Evolutionary conservation across 2,329 filamentous ascomycete genomes (phyloP).

Genomic region (Mycocentrospora acerina): DNA sequence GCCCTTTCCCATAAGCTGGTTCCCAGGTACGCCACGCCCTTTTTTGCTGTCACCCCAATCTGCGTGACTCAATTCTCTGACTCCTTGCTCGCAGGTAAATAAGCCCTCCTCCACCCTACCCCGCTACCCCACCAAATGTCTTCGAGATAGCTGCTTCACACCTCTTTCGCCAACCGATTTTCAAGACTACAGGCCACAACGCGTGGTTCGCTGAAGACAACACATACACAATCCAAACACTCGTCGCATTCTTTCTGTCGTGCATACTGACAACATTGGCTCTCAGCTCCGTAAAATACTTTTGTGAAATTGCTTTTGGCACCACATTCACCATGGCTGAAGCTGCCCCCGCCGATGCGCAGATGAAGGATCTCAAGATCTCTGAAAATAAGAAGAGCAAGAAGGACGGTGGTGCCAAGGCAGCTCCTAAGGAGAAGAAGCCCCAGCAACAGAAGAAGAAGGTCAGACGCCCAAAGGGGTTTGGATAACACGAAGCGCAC

Average conservation of each 20-base stretch:
- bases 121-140: conserved; percentile 36
- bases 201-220: too few relatives aligned
- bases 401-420: conserved; percentile 37
- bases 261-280: too few relatives aligned
- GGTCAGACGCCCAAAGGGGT: conserved; percentile 22
- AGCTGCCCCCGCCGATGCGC: conserved; percentile 36
- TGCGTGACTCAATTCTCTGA: conserved; percentile 14
- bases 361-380: conserved; percentile 50
- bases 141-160: background rate
- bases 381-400: conserved; percentile 43
- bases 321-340: conserved; percentile 31
- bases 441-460: conserved; percentile 53
- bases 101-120: conserved; percentile 19
- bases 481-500: background rate
- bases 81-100: conserved; percentile 25
- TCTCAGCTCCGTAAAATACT: background rate
- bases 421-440: conserved; percentile 39
- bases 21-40: conserved; percentile 9
- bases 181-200: too few relatives aligned
- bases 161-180: background rate
- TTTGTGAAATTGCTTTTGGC: background rate
- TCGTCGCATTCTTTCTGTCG: too few relatives aligned
- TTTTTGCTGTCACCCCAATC: conserved; percentile 2
- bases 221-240: too few relatives aligned
- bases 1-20: conserved; percentile 4